A percentile compares a stretch with the other conserved stretches of the same genome.
phyloP scores from a whole-genome alignment of 177 flowering plant species.

The Vitis hybrid region DNA sequence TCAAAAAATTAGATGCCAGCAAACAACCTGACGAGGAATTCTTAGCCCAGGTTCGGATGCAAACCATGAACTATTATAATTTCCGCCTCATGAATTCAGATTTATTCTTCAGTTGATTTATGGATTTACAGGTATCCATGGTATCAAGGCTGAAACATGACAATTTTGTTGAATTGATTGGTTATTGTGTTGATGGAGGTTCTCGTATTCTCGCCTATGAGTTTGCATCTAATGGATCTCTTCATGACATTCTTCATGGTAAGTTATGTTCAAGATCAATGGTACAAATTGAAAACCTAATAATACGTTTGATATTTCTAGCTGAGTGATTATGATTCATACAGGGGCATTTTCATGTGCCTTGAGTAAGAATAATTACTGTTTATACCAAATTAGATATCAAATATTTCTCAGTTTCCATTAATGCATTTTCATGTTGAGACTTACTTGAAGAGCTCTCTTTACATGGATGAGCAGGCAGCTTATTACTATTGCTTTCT shows the following conservation, averaged over 20 bases:
- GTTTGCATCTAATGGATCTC: constrained; percentile 88
- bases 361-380: background rate
- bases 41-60: constrained; percentile 61
- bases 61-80: background rate
- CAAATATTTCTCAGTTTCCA: background rate
- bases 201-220: constrained; percentile 82
- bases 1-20: constrained; percentile 82
- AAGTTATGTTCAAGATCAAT: constrained; percentile 9
- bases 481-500: background rate
- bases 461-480: background rate
- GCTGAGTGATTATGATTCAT: background rate
- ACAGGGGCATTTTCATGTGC: background rate
- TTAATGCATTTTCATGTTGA: background rate
- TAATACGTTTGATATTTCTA: background rate
- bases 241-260: constrained; percentile 93
- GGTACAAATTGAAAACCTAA: constrained; percentile 1
- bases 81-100: background rate
- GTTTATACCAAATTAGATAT: background rate
- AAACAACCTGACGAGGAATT: constrained; percentile 85
- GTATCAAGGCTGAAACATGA: constrained; percentile 85
- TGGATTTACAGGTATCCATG: constrained; percentile 64
- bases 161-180: constrained; percentile 65
- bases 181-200: constrained; percentile 78
- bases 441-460: background rate
- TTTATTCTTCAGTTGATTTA: constrained; percentile 4